Evolutionary conservation across 305 asterid genomes (phyloP).

Genomic region (Fraxinus sp.): DNA sequence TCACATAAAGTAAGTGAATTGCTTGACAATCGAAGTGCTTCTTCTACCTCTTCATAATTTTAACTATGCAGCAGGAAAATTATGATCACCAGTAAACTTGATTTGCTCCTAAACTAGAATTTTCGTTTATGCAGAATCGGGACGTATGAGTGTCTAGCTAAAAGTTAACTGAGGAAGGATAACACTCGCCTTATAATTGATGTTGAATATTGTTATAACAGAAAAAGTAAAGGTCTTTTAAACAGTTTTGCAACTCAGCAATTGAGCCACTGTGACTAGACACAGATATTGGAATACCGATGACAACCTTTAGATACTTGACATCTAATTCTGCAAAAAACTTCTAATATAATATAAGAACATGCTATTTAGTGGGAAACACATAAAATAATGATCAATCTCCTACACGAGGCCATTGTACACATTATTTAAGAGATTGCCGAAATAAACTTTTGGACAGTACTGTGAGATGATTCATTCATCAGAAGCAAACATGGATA

Average conservation of each 20-base stretch:
- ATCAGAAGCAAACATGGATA: not conserved
- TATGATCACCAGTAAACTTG: not conserved
- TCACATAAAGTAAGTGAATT: conserved; percentile 16
- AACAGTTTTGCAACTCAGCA: not conserved
- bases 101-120: not conserved
- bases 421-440: not conserved
- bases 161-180: not conserved
- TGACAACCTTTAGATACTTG: not conserved
- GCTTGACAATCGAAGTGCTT: not conserved
- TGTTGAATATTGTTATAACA: not conserved
- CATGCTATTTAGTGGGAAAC: not conserved
- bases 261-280: not conserved
- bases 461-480: not conserved
- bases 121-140: not conserved
- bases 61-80: not conserved
- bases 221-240: not conserved
- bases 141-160: not conserved
- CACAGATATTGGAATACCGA: not conserved
- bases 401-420: not conserved
- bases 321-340: not conserved
- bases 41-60: not conserved
- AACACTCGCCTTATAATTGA: not conserved
- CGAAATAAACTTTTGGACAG: not conserved
- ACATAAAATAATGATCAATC: not conserved
- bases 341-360: not conserved